Percentiles rank a stretch among this genome's conserved stretches.
Conservation (phyloP, 345 rosid species). For the Litchi chinensis region DNA sequence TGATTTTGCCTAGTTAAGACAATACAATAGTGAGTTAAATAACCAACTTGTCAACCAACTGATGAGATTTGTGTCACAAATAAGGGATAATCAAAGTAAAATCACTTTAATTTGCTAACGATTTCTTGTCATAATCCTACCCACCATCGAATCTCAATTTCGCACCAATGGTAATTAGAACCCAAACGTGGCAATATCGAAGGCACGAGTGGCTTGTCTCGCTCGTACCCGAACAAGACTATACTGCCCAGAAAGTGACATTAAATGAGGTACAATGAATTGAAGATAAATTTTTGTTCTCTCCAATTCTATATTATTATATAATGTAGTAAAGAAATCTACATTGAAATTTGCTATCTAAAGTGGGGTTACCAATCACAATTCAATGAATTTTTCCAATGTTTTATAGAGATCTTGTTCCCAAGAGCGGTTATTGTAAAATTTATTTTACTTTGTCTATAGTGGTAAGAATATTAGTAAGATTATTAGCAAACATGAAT, state of each 20-base stretch:
- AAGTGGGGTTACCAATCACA: neutral
- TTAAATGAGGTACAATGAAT: constrained; percentile 16
- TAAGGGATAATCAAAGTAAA: neutral
- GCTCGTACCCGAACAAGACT: constrained; percentile 39
- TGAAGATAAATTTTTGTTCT: neutral
- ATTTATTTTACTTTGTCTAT: neutral
- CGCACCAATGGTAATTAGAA: constrained; percentile 1
- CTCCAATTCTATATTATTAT: neutral
- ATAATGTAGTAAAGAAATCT: neutral
- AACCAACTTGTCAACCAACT: neutral
- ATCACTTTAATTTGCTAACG: neutral
- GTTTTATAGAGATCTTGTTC: neutral
- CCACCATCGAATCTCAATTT: neutral
- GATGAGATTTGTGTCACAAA: neutral
- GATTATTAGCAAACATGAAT: neutral
- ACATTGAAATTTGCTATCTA: neutral
- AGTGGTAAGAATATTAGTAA: neutral
- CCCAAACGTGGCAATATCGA: constrained; percentile 28
- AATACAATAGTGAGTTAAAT: no score
- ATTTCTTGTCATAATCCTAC: neutral
- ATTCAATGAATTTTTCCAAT: neutral
- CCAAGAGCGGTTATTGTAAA: constrained; percentile 1
- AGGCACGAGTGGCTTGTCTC: constrained; percentile 52
- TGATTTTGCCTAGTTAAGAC: no score
- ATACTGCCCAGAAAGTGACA: constrained; percentile 25